phyloP scores from a whole-genome alignment of 805 yeast genomes.

The Wickerhamiella vanderwaltii region DNA sequence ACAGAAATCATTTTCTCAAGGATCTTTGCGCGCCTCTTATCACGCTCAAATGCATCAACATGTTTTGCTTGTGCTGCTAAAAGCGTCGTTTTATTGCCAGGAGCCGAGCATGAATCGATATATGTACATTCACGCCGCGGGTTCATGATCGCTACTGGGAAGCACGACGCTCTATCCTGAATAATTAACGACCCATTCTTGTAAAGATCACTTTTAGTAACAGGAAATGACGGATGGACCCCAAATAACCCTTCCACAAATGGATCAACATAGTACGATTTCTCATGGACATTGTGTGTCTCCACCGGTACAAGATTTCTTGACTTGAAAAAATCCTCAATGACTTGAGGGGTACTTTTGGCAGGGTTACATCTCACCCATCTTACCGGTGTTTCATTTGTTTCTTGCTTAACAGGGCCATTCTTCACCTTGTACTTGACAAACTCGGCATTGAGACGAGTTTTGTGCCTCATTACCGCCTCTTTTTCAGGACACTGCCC shows the following conservation, averaged over 20 bases:
- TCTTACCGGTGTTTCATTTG: slow-evolving; percentile 32
- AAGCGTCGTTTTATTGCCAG: slow-evolving; percentile 96
- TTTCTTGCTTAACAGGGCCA: slow-evolving; percentile 22
- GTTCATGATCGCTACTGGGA: slow-evolving; percentile 75
- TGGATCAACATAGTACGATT: slow-evolving; percentile 45
- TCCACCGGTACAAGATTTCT: slow-evolving; percentile 35
- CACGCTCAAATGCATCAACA: slow-evolving; percentile 73
- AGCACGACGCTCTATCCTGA: slow-evolving; percentile 94
- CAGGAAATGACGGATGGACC: slow-evolving; percentile 58
- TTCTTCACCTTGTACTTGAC: slow-evolving; percentile 64
- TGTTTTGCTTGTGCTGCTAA: slow-evolving; percentile 50
- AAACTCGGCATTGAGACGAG: slow-evolving; percentile 71
- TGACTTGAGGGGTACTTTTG: slow-evolving; percentile 32
- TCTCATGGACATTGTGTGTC: slow-evolving; percentile 30
- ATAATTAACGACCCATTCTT: slow-evolving; percentile 67
- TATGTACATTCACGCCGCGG: slow-evolving; percentile 50
- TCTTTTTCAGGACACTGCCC: slow-evolving; percentile 82
- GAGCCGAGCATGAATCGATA: slow-evolving; percentile 95
- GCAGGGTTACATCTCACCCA: slow-evolving; percentile 50
- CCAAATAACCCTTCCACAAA: slow-evolving; percentile 71
- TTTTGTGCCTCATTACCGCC: slow-evolving; percentile 61
- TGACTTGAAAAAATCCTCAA: slow-evolving; percentile 29
- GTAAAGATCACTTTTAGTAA: slow-evolving; percentile 60
- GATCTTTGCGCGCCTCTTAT: slow-evolving; percentile 54
- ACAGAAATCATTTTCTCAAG: slow-evolving; percentile 63